Base-by-base conservation (phyloP, 2,329 filamentous ascomycete species). In the Pseudogymnoascus sp. region DNA sequence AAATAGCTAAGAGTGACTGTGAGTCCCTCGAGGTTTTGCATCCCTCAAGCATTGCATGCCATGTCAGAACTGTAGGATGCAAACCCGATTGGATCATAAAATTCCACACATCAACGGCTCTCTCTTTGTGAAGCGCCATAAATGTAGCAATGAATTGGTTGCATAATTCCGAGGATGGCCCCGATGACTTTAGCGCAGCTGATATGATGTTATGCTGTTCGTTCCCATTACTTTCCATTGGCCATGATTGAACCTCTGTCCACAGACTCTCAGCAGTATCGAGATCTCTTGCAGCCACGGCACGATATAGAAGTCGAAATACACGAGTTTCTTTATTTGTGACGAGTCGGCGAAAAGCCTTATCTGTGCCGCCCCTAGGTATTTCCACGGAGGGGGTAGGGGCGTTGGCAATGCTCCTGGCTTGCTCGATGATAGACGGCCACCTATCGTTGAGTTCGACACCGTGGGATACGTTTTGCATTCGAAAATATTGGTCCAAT, bases 11-110 rank as follows among this genome's bases (percentile, higher is more conserved):
- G 65, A 93, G 78, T 21, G 81, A 84, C n/a, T 77, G 72, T 0
- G 79, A 67, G 68, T 91, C 86, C 62, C 79, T 79, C 60, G 83
- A 80, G 60, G 78, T 80, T 70, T 82, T 83, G 74, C 86, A 91
- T 1, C 90, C 90, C 63, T 84, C 80, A 67, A 95, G 83, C 82
- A 95, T 88, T 47, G 83, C 77, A 40, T 86, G 88, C 83, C 89
- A 95, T 0, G 89, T 88, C 68, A 78, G 81, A 62, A 87, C 69
- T 6, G 81, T 86, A 13, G 89, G 87, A 63, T 76, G 73, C 31
- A 88, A 71, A 1, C 82, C 83, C 61, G 82, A 74, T 47, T 75
- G 72, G 13, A 81, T 70, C 80, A 85, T 82, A 64, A 79, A 73
- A 63, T 84, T 83, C 83, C 83, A 86, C 2, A 84, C 76, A 29